phyloP scores from a whole-genome alignment of 169 alveolate genomes.

The Cryptosporidium ryanae region DNA sequence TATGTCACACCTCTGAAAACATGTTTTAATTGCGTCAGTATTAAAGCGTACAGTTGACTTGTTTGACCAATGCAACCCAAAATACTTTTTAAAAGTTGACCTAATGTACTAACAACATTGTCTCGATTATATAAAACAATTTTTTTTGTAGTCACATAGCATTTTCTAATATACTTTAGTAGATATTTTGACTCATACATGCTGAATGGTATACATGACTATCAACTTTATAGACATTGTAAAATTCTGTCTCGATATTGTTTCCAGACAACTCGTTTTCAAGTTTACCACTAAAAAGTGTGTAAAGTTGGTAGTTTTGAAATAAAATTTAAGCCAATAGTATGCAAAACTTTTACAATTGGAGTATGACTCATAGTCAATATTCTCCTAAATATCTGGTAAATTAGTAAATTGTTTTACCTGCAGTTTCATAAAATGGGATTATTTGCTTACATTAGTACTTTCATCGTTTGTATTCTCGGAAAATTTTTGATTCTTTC shows the following conservation, averaged over 20 bases:
- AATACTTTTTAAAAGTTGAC: slow-evolving; percentile 82
- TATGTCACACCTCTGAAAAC: slow-evolving; percentile 92
- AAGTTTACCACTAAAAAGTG: slow-evolving; percentile 80
- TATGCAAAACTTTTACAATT: slow-evolving; percentile 80
- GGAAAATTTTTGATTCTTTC: background rate
- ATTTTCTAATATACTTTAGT: slow-evolving; percentile 85
- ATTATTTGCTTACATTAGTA: background rate
- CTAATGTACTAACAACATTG: slow-evolving; percentile 79
- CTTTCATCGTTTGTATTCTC: background rate
- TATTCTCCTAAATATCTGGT: slow-evolving; percentile 52
- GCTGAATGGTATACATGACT: slow-evolving; percentile 93
- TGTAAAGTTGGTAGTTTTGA: slow-evolving; percentile 80
- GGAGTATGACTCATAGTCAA: slow-evolving; percentile 76
- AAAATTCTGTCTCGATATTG: slow-evolving; percentile 88
- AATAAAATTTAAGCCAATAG: slow-evolving; percentile 79
- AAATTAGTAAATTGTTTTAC: slow-evolving; percentile 48
- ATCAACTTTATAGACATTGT: slow-evolving; percentile 92
- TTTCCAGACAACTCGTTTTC: slow-evolving; percentile 80
- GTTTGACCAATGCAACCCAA: slow-evolving; percentile 80
- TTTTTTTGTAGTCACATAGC: slow-evolving; percentile 72
- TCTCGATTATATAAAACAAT: slow-evolving; percentile 80
- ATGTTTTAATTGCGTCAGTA: slow-evolving; percentile 88
- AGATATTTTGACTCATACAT: slow-evolving; percentile 91
- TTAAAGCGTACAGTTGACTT: slow-evolving; percentile 83
- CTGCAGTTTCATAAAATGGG: slow-evolving; percentile 53